phyloP scores from a whole-genome alignment of 176 grass and related monocot species.

The Themeda triandra region DNA sequence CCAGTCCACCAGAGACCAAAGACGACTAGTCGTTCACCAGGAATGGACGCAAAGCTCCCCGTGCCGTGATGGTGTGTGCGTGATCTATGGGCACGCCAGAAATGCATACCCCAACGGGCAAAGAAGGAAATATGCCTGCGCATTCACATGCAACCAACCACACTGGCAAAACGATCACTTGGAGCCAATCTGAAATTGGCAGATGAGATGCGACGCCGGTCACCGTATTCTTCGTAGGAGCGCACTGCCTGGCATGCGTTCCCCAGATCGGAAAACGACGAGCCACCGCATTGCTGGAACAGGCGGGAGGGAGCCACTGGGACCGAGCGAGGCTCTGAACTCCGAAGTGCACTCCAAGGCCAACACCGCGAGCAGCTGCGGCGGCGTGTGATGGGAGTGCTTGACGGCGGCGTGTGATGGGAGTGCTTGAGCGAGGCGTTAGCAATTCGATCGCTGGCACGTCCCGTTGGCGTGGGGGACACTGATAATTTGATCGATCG shows the following conservation, averaged over 20 bases:
- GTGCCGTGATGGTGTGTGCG: not conserved
- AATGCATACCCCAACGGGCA: not conserved
- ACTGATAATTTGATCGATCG: too few relatives aligned
- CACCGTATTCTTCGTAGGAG: not conserved
- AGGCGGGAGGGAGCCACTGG: too few relatives aligned
- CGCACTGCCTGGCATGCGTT: not conserved
- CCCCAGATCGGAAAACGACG: not conserved
- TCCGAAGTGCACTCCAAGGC: conserved; percentile 23
- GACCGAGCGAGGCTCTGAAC: not conserved
- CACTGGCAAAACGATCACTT: not conserved
- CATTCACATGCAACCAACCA: not conserved
- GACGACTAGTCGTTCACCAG: not conserved
- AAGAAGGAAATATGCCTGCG: not conserved
- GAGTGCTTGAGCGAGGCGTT: conserved; percentile 23
- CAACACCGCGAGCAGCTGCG: too few relatives aligned
- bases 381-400: too few relatives aligned
- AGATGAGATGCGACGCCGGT: not conserved
- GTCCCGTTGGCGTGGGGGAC: conserved; percentile 10
- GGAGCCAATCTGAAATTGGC: not conserved
- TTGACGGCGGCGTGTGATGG: too few relatives aligned
- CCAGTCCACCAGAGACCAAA: not conserved
- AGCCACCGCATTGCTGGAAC: not conserved
- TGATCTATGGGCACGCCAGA: not conserved
- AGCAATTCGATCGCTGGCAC: not conserved
- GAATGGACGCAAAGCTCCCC: not conserved